Percentiles rank a stretch among this genome's conserved stretches.
Conservation (phyloP, 2,329 filamentous ascomycete genomes). For the Endoconidiophora polonica region DNA sequence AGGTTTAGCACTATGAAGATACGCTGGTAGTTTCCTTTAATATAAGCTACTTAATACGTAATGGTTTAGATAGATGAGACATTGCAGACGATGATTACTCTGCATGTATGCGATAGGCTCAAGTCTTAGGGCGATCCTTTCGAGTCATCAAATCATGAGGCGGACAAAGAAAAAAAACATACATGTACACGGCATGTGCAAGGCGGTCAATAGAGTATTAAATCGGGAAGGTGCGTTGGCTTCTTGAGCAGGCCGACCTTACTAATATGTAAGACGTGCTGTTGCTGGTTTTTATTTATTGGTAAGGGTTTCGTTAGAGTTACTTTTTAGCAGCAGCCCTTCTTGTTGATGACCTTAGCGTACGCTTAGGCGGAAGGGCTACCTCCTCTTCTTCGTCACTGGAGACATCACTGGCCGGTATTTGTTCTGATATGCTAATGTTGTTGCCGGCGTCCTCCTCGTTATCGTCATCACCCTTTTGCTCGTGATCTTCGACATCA, state of each 20-base stretch:
- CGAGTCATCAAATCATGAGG: no score
- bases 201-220: no score
- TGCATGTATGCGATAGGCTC: no score
- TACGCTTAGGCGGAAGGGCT: conserved; percentile 2
- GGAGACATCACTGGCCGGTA: background rate
- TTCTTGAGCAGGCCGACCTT: background rate
- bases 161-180: no score
- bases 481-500: conserved; percentile 15
- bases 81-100: no score
- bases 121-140: no score
- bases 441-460: background rate
- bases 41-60: no score
- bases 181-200: no score
- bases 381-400: conserved; percentile 7
- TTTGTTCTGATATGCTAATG: background rate
- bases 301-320: background rate
- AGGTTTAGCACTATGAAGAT: no score
- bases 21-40: no score
- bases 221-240: no score
- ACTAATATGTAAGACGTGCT: background rate
- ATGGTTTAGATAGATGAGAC: no score
- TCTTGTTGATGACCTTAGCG: conserved; percentile 7
- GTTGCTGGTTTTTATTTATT: background rate
- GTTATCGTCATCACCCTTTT: conserved; percentile 18
- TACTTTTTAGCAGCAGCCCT: conserved; percentile 1